A percentile compares a stretch with the other conserved stretches of the same genome.
Conservation (phyloP, 345 rosid genomes). For the Salix exigua region DNA sequence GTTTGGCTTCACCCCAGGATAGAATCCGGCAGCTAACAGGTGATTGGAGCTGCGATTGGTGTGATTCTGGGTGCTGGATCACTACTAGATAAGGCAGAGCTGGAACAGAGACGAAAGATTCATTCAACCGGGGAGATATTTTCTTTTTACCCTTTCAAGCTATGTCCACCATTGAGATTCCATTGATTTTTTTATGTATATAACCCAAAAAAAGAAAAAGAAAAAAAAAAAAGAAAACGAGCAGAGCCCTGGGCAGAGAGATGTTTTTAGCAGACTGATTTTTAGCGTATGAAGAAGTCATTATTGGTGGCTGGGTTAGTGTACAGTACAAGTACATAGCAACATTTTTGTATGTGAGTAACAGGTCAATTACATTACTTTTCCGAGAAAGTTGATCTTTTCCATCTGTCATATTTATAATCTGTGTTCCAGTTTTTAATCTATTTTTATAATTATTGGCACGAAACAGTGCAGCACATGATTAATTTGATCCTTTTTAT, state of each 20-base stretch:
- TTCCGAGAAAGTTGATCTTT: constrained; percentile 3
- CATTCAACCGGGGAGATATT: not conserved
- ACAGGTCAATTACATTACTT: constrained; percentile 4
- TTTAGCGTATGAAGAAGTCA: not conserved
- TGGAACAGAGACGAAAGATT: not conserved
- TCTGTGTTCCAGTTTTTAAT: not conserved
- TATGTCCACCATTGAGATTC: not conserved
- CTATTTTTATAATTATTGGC: not conserved
- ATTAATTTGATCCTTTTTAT: not conserved
- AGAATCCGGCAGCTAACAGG: constrained; percentile 17
- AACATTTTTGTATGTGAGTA: not conserved
- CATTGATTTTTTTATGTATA: not conserved
- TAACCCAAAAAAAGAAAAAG: not conserved
- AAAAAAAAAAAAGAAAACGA: not conserved
- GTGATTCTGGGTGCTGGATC: constrained; percentile 11
- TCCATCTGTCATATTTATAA: not conserved
- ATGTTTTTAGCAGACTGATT: constrained; percentile 3
- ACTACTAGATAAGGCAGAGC: constrained; percentile 7
- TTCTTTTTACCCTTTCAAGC: not conserved
- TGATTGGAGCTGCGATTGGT: constrained; percentile 10
- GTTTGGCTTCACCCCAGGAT: not conserved
- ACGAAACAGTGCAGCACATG: not conserved
- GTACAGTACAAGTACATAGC: not conserved
- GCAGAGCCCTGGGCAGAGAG: not conserved
- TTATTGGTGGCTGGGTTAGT: constrained; percentile 4